phyloP scores from a whole-genome alignment of 768 basidiomycete genomes.

The Leucocoprinus sp. region DNA sequence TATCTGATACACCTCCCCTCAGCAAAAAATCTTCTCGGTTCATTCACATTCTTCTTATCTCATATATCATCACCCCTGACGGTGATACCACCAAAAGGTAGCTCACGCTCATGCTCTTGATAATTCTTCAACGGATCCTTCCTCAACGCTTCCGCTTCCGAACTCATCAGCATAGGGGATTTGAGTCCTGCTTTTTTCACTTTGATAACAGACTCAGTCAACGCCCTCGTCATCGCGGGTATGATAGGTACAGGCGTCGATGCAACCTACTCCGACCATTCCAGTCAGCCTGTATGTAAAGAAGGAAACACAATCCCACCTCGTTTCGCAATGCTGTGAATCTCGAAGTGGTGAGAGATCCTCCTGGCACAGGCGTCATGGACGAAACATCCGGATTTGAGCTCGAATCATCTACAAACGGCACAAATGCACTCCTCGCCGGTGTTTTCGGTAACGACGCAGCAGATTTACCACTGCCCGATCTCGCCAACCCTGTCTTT shows the following conservation, averaged over 20 bases:
- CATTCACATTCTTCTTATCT: too few relatives aligned
- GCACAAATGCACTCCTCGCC: conserved; percentile 16
- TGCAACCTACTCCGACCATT: not conserved
- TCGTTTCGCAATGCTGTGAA: conserved; percentile 74
- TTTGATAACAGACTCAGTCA: conserved; percentile 61
- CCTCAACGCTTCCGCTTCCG: conserved; percentile 71
- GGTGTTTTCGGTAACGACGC: conserved; percentile 13
- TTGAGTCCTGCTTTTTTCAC: conserved; percentile 41
- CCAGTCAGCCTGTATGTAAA: not conserved
- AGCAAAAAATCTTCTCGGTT: too few relatives aligned
- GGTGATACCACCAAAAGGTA: not conserved
- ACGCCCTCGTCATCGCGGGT: conserved; percentile 24
- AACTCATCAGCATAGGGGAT: conserved; percentile 30
- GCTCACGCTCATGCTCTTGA: conserved; percentile 3
- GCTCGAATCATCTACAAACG: conserved; percentile 17
- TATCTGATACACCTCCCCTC: too few relatives aligned
- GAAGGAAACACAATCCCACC: conserved; percentile 29
- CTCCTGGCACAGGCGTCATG: conserved; percentile 2
- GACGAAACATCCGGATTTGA: too few relatives aligned
- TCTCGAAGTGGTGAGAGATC: conserved; percentile 38
- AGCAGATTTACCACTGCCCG: not conserved
- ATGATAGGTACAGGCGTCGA: conserved; percentile 14
- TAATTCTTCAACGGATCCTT: conserved; percentile 82
- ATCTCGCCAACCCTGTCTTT: conserved; percentile 6
- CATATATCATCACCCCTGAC: not conserved